A percentile compares a stretch with the other conserved stretches of the same genome.
Conservation (phyloP, 768 basidiomycete genomes). For the Termitomyces sp. region DNA sequence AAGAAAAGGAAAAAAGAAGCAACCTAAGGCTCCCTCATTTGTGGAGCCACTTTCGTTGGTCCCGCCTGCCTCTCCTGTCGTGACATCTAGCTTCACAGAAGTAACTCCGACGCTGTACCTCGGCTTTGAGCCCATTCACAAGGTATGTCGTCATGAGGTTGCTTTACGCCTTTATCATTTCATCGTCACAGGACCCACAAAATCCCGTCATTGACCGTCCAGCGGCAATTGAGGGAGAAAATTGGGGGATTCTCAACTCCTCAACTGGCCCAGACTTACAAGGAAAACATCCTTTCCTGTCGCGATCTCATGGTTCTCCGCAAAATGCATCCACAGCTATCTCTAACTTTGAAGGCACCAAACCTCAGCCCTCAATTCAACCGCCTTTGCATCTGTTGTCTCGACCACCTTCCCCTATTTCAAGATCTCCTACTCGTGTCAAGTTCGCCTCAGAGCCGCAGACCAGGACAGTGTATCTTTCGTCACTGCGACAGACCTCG, state of each 20-base stretch:
- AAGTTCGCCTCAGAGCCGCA: constrained; percentile 15
- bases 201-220: background rate
- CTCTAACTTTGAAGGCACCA: constrained; percentile 1
- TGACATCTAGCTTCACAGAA: background rate
- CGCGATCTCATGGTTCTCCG: constrained; percentile 16
- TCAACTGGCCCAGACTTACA: constrained; percentile 1
- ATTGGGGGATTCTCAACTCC: background rate
- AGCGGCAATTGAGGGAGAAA: background rate
- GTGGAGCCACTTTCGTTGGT: background rate
- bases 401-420: constrained; percentile 3
- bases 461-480: constrained; percentile 2
- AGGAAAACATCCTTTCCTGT: constrained; percentile 12
- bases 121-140: background rate
- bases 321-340: constrained; percentile 18
- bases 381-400: constrained; percentile 22
- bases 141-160: background rate
- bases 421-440: constrained; percentile 17
- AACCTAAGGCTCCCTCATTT: background rate
- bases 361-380: constrained; percentile 24
- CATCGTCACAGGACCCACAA: background rate
- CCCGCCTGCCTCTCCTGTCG: constrained; percentile 1
- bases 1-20: constrained; percentile 29
- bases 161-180: background rate
- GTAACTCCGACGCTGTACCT: constrained; percentile 1
- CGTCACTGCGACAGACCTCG: background rate